Conservation (phyloP, 2,329 filamentous ascomycete species). For the Cladosporium halotolerans region DNA sequence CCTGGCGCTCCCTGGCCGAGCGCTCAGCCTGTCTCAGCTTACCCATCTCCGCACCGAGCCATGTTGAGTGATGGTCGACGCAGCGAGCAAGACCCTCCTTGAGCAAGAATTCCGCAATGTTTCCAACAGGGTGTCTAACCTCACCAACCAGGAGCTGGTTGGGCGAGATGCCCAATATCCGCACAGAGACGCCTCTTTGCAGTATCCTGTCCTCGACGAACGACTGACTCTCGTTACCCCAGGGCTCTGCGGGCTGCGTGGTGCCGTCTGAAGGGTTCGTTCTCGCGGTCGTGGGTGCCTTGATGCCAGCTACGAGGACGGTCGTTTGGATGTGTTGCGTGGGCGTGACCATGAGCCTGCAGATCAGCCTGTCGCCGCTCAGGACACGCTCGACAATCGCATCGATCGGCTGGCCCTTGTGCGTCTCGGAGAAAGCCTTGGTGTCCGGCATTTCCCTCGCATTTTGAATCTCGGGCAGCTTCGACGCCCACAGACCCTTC, state of each 20-base stretch:
- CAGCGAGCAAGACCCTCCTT: conserved; percentile 85
- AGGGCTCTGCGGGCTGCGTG: conserved; percentile 79
- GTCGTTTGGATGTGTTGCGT: conserved; percentile 85
- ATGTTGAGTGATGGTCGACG: conserved; percentile 90
- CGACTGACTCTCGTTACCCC: conserved; percentile 77
- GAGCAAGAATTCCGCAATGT: conserved; percentile 85
- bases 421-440: conserved; percentile 67
- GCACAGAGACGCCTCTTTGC: conserved; percentile 76
- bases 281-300: conserved; percentile 82
- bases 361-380: conserved; percentile 81
- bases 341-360: conserved; percentile 72
- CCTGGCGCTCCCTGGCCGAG: conserved; percentile 67
- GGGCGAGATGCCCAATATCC: conserved; percentile 78
- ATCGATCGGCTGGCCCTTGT: conserved; percentile 80
- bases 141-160: conserved; percentile 87
- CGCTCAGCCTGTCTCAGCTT: conserved; percentile 80
- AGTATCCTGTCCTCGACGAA: conserved; percentile 83
- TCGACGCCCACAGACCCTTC: conserved; percentile 73
- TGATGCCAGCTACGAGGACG: conserved; percentile 80
- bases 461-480: conserved; percentile 63
- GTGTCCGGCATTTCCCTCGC: conserved; percentile 75
- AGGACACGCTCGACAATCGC: conserved; percentile 81
- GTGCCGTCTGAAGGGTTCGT: conserved; percentile 70
- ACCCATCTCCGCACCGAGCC: conserved; percentile 85
- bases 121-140: conserved; percentile 77